Base-by-base conservation (phyloP, 129 eudicot species). In the Calendula officinalis region DNA sequence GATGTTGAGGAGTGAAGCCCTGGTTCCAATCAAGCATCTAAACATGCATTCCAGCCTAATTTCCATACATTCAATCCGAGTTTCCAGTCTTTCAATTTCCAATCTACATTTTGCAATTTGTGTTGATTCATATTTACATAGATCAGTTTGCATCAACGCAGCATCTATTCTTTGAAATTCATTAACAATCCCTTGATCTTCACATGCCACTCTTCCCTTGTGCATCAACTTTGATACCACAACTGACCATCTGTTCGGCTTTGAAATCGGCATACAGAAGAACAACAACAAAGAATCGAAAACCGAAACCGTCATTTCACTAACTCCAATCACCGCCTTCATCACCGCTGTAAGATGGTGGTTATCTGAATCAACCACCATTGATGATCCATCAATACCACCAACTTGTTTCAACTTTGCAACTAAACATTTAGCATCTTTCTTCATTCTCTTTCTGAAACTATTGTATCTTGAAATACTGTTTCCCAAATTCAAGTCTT, bases 381-480 rank as follows among this genome's bases (percentile, higher is more conserved):
- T 11, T 8, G 50, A 36, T 54, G 43, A 74, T 22, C 11, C 43
- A 32, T 30, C 6, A 0, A 62, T 64, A 43, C 41, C 37, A 49
- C 83, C 82, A 62, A 70, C 46, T 39, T 77, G 73, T 44, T 83
- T 83, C 53, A 83, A 60, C 46, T 22, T 67, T 67, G 56, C 74
- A 43, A 70, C 78, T 47, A 66, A 56, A 37, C 59, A 74, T 58
- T 59, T 56, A 17, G 53, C 35, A n/a, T 71, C 75, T 46, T 81
- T 87, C 32, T 60, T 76, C 57, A 67, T 62, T 59, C 73, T 78
- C 80, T 81, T 83, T 55, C 90, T 72, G 7, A 67, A 66, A 38
- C 68, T 51, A 27, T 37, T 38, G 48, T 81, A 87, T 6, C 62
- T 38, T 8, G 8, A 43, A 8, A 86, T 47, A 34, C 73, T 68